A percentile compares a stretch with the other conserved stretches of the same genome.
Conservation (phyloP, 2,329 filamentous ascomycete species). For the Fusarium drepaniforme region DNA sequence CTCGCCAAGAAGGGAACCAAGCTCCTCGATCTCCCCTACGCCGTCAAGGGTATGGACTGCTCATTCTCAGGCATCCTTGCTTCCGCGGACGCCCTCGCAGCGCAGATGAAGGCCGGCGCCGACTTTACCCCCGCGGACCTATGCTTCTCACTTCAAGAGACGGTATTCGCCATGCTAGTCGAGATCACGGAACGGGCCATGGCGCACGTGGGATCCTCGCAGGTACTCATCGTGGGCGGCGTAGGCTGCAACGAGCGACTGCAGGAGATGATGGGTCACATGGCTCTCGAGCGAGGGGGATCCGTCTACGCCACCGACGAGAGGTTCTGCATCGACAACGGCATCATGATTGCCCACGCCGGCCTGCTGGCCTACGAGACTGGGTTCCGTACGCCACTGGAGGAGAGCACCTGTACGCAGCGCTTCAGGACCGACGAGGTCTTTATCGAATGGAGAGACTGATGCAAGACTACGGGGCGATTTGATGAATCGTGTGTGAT, state of each 20-base stretch:
- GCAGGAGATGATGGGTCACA: slow-evolving; percentile 98
- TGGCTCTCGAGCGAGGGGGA: slow-evolving; percentile 90
- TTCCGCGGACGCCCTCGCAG: slow-evolving; percentile 83
- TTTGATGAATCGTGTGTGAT: background rate
- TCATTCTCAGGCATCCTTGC: slow-evolving; percentile 94
- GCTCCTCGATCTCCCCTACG: slow-evolving; percentile 90
- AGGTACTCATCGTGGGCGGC: slow-evolving; percentile 95
- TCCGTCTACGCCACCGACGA: slow-evolving; percentile 96
- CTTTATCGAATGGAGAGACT: slow-evolving; percentile 82
- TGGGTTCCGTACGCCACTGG: slow-evolving; percentile 81
- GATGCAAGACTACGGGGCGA: slow-evolving; percentile 11
- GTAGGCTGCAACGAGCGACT: slow-evolving; percentile 95
- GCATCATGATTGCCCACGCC: slow-evolving; percentile 99
- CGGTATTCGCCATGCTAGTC: slow-evolving; percentile 95
- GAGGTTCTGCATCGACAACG: slow-evolving; percentile 98
- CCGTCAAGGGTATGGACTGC: slow-evolving; percentile 99
- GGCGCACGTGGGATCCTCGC: slow-evolving; percentile 92
- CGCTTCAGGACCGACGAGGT: slow-evolving; percentile 87
- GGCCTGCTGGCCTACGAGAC: slow-evolving; percentile 87
- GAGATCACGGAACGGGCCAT: slow-evolving; percentile 99
- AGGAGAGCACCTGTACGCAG: slow-evolving; percentile 88
- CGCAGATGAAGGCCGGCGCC: slow-evolving; percentile 66
- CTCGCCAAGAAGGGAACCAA: slow-evolving; percentile 80
- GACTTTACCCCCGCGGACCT: slow-evolving; percentile 84
- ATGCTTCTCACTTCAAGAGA: slow-evolving; percentile 96